Evolutionary conservation across 1,139 yeast species (phyloP), one percentile per base, ranked within the genome.

Genomic region (Candida labiduridarum): DNA sequence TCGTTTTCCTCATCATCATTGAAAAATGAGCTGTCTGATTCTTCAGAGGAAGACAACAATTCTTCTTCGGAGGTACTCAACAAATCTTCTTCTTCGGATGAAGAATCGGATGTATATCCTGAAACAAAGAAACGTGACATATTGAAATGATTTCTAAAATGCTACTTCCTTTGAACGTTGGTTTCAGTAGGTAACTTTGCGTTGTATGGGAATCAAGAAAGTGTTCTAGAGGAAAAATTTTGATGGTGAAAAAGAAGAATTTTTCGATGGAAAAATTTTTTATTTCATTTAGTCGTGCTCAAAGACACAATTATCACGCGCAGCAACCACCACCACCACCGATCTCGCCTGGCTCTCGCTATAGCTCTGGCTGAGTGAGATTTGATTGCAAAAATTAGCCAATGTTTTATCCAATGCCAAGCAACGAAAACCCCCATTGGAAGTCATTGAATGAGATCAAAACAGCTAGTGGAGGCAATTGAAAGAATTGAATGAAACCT

Each of bases 61-160:
- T 83, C 90, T 60, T 87, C 92, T 60, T 83, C 87, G 47, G 89
- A 83, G 47, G 89, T 78, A 57, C 86, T 80, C 64, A 85, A 77
- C 62, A 85, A 75, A 59, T 84, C 90, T 63, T 87, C 96, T 60
- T 87, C 96, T 57, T 84, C 85, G 40, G 90, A 83, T 44, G 95
- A 86, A 50, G 87, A 79, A 60, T 83, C 84, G 62, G 78, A 85
- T 56, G 74, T 76, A 63, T 81, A 79, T 58, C 81, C 85, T 53
- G 85, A 74, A 53, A 83, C 86, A 75, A 87, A 87, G 80, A 87
- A 87, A 69, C 90, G 82, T 56, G 94, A 86, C 92, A 87, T 87
- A 29, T 52, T 25, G 11, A 31, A 18, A 9, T 27, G 18, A 10
- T n/a, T 8, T 29, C 11, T n/a, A 41, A 12, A 12, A 19, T 36